Percentiles rank a stretch among this genome's conserved stretches.
These are phyloP conservation scores for Corymbia maculata DNA, from an alignment of 345 rosid species.

Conservation along the genomic window DNA sequence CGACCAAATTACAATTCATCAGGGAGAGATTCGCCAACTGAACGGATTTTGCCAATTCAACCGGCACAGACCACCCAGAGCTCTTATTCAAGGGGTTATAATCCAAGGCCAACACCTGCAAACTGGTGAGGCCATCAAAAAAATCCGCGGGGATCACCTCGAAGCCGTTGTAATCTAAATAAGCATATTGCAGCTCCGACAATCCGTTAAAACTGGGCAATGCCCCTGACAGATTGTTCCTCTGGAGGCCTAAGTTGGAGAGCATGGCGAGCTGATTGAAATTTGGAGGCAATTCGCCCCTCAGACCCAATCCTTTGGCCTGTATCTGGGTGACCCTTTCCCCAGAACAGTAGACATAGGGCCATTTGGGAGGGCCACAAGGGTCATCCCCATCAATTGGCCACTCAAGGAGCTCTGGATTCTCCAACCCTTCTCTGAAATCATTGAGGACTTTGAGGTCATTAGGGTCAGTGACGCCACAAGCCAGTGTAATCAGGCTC, in stretches of 20 bases:
- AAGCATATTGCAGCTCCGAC: slow-evolving; percentile 26
- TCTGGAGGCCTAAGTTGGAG: slow-evolving; percentile 40
- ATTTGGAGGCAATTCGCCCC: slow-evolving; percentile 26
- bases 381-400: slow-evolving; percentile 32
- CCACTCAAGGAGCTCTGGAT: slow-evolving; percentile 46
- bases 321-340: slow-evolving; percentile 38
- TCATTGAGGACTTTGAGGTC: slow-evolving; percentile 36
- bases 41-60: slow-evolving; percentile 19
- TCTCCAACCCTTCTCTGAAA: slow-evolving; percentile 35
- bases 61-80: slow-evolving; percentile 36
- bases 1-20: slow-evolving; percentile 24
- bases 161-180: slow-evolving; percentile 30
- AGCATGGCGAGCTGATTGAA: slow-evolving; percentile 32
- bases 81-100: slow-evolving; percentile 25
- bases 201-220: slow-evolving; percentile 36
- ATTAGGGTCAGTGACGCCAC: slow-evolving; percentile 23
- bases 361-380: slow-evolving; percentile 47
- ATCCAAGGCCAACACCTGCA: slow-evolving; percentile 38
- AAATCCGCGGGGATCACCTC: slow-evolving; percentile 35
- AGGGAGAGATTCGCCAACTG: slow-evolving; percentile 26
- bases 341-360: slow-evolving; percentile 34
- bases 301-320: slow-evolving; percentile 32
- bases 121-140: slow-evolving; percentile 27
- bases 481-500: slow-evolving; percentile 5
- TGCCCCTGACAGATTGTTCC: slow-evolving; percentile 26